A percentile compares a stretch with the other conserved stretches of the same genome.
phyloP scores from a whole-genome alignment of 768 basidiomycete genomes.

The Ramaria rubella region DNA sequence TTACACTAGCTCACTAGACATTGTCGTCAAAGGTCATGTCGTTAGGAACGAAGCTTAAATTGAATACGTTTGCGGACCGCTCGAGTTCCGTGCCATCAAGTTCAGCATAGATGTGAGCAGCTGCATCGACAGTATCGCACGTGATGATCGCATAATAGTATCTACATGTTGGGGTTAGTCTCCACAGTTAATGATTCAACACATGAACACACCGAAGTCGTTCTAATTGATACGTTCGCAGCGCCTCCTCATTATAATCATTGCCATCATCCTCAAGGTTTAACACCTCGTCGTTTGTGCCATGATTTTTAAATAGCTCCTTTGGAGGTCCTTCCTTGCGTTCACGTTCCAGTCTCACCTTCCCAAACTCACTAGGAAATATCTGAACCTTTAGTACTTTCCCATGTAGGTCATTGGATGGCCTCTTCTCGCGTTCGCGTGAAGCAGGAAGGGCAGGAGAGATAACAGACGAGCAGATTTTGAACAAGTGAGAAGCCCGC shows the following conservation, averaged over 20 bases:
- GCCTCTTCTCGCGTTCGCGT: constrained; percentile 12
- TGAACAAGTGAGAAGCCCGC: constrained; percentile 82
- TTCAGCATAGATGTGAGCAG: constrained; percentile 74
- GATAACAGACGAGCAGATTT: constrained; percentile 84
- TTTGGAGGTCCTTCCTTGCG: constrained; percentile 86
- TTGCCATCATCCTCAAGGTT: constrained; percentile 62
- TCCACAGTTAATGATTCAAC: not conserved
- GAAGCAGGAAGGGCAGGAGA: constrained; percentile 35
- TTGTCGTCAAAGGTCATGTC: constrained; percentile 81
- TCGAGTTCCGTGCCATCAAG: constrained; percentile 94
- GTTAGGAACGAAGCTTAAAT: constrained; percentile 89
- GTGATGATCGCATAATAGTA: constrained; percentile 95
- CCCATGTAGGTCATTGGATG: constrained; percentile 45
- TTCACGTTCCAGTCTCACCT: constrained; percentile 76
- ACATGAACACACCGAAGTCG: constrained; percentile 62
- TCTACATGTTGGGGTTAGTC: constrained; percentile 33
- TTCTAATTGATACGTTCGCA: constrained; percentile 90
- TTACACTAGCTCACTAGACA: constrained; percentile 44
- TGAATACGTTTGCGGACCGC: constrained; percentile 92
- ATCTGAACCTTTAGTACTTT: constrained; percentile 71
- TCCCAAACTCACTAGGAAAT: constrained; percentile 93
- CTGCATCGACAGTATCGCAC: constrained; percentile 72
- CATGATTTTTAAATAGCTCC: constrained; percentile 65
- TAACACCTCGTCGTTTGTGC: constrained; percentile 40
- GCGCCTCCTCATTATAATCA: constrained; percentile 81